Percentiles rank a stretch among this genome's conserved stretches.
phyloP scores from a whole-genome alignment of 345 rosid species.

The Geranium brycei region DNA sequence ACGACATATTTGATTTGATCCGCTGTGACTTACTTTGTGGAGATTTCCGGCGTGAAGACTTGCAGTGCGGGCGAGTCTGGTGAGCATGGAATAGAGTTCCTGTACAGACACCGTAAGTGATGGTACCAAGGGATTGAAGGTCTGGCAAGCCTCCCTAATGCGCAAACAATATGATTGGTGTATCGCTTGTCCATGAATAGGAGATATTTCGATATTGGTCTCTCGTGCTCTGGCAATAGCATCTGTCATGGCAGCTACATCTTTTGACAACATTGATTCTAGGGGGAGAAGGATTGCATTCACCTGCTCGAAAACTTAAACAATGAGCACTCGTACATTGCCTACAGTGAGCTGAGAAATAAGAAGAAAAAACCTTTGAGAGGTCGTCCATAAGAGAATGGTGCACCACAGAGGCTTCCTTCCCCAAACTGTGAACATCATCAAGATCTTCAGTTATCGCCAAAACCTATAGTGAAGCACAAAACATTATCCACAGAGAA shows the following conservation, averaged over 20 bases:
- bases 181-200: slow-evolving; percentile 83
- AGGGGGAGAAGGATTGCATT: slow-evolving; percentile 69
- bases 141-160: slow-evolving; percentile 63
- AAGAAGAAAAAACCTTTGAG: slow-evolving; percentile 48
- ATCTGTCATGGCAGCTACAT: slow-evolving; percentile 76
- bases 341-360: slow-evolving; percentile 1
- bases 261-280: slow-evolving; percentile 63
- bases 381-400: slow-evolving; percentile 66
- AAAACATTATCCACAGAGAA: slow-evolving; percentile 12
- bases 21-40: slow-evolving; percentile 40
- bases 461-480: slow-evolving; percentile 45
- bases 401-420: slow-evolving; percentile 68
- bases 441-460: slow-evolving; percentile 84
- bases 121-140: slow-evolving; percentile 46
- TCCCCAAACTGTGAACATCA: slow-evolving; percentile 73
- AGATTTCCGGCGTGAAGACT: slow-evolving; percentile 81
- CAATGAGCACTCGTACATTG: slow-evolving; percentile 4
- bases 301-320: slow-evolving; percentile 34
- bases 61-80: slow-evolving; percentile 72
- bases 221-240: slow-evolving; percentile 64
- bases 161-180: slow-evolving; percentile 68
- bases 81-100: slow-evolving; percentile 48
- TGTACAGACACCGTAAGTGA: slow-evolving; percentile 43
- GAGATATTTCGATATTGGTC: slow-evolving; percentile 63
- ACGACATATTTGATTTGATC: no score